These are phyloP conservation scores for Trametes hirsuta DNA, from an alignment of 1,284 basidiomycete genomes.

Conservation along the genomic window DNA sequence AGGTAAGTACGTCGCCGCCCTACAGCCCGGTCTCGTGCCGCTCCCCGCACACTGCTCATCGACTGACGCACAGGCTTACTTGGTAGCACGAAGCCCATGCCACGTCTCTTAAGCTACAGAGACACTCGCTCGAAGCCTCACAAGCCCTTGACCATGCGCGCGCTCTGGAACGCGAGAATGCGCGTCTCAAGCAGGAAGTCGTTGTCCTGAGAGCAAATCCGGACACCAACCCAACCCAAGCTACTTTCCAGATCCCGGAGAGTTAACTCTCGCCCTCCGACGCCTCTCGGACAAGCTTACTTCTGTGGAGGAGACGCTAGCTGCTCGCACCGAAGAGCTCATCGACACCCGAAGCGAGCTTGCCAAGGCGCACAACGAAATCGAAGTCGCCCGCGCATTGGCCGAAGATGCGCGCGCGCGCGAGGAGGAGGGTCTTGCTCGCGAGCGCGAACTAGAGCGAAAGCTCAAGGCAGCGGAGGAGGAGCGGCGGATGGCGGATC, in stretches of 20 bases:
- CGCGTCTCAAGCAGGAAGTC: conserved; percentile 55
- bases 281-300: conserved; percentile 70
- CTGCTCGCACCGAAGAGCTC: conserved; percentile 53
- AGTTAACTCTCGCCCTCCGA: conserved; percentile 67
- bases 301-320: conserved; percentile 55
- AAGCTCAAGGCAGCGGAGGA: conserved; percentile 53
- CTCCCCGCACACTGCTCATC: conserved; percentile 28
- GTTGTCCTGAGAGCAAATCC: conserved; percentile 53
- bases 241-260: conserved; percentile 57
- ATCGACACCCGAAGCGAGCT: conserved; percentile 46
- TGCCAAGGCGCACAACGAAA: conserved; percentile 44
- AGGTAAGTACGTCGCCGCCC: conserved; percentile 44
- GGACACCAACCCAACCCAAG: conserved; percentile 46
- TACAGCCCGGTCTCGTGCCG: conserved; percentile 11
- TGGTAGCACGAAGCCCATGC: conserved; percentile 67
- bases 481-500: conserved; percentile 61
- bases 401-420: conserved; percentile 51
- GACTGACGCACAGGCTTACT: conserved; percentile 32
- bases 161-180: conserved; percentile 60
- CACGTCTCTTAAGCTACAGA: conserved; percentile 66
- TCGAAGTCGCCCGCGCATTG: conserved; percentile 55
- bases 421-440: conserved; percentile 52
- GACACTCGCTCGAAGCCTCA: conserved; percentile 57
- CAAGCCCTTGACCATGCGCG: conserved; percentile 51
- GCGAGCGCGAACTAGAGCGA: conserved; percentile 49